phyloP scores from a whole-genome alignment of 495 filamentous ascomycete species.

The Hypoxylon cercidicola region DNA sequence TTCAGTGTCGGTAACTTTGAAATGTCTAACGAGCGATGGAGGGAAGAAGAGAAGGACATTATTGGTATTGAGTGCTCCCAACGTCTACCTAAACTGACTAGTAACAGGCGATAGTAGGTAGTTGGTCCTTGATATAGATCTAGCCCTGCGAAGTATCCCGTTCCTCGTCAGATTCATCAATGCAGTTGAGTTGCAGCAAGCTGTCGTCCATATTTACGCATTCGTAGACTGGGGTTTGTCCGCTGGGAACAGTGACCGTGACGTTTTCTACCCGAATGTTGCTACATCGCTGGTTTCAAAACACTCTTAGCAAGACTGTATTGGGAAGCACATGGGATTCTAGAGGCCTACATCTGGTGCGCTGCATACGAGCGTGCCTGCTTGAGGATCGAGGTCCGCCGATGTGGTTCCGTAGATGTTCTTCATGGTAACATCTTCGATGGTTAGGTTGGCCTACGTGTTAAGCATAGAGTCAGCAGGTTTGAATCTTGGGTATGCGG shows the following conservation, averaged over 20 bases:
- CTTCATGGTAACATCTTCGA: constrained; percentile 42
- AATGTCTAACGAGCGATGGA: not conserved
- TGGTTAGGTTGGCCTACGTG: constrained; percentile 39
- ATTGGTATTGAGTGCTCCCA: not conserved
- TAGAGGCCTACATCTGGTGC: constrained; percentile 30
- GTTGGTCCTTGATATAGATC: not conserved
- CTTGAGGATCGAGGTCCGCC: constrained; percentile 29
- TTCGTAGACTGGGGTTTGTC: constrained; percentile 31
- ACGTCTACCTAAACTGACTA: not conserved
- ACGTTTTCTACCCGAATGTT: constrained; percentile 37
- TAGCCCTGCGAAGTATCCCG: constrained; percentile 31
- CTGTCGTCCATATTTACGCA: constrained; percentile 36
- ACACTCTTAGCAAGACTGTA: not conserved
- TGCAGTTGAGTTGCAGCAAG: constrained; percentile 27
- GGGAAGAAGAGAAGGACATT: not conserved
- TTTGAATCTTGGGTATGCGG: not conserved
- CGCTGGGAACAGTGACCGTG: constrained; percentile 33
- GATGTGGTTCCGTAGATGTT: constrained; percentile 39
- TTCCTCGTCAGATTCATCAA: constrained; percentile 19
- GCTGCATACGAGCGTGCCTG: constrained; percentile 39
- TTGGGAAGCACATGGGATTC: not conserved
- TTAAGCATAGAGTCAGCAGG: not conserved
- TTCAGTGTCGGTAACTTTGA: not conserved
- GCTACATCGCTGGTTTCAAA: constrained; percentile 25
- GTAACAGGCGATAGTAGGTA: not conserved